phyloP scores from a whole-genome alignment of 1,284 basidiomycete genomes.

The Earliella scabrosa region DNA sequence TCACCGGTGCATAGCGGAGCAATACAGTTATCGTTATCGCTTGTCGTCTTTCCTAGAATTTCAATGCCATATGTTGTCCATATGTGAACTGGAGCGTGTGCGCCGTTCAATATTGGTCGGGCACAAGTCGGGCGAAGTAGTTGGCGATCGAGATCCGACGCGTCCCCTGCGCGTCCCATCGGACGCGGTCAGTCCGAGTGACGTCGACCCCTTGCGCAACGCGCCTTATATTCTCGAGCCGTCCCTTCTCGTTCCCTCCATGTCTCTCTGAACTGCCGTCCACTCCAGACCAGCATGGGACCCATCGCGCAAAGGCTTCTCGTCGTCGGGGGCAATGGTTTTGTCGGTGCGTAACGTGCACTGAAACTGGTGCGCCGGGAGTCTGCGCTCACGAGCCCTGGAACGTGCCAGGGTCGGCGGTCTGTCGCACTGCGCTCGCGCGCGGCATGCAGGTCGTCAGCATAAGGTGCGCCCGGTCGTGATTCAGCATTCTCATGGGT shows the following conservation, averaged over 20 bases:
- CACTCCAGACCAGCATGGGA: constrained; percentile 22
- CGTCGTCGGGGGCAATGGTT: constrained; percentile 94
- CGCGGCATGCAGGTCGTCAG: constrained; percentile 88
- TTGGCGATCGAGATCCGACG: constrained; percentile 20
- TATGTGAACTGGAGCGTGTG: neutral
- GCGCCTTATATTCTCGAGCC: too few relatives aligned
- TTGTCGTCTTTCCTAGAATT: neutral
- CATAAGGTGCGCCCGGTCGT: constrained; percentile 65
- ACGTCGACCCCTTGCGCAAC: constrained; percentile 13
- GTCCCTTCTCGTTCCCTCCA: neutral
- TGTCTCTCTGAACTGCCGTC: neutral
- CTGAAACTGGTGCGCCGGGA: neutral
- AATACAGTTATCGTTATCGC: constrained; percentile 19
- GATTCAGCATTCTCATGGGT: too few relatives aligned
- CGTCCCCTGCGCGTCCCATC: too few relatives aligned
- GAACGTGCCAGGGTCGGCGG: constrained; percentile 77
- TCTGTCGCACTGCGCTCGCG: constrained; percentile 85
- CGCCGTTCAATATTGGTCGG: too few relatives aligned
- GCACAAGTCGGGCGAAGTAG: too few relatives aligned
- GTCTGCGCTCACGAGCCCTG: neutral
- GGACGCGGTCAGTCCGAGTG: neutral
- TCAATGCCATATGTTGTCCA: constrained; percentile 7
- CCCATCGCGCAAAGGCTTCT: constrained; percentile 64
- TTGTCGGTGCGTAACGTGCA: constrained; percentile 67
- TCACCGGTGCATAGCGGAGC: constrained; percentile 19